These are phyloP conservation scores for Coelastrella sp. DNA, from an alignment of 139 green algal species.

Conservation along the genomic window DNA sequence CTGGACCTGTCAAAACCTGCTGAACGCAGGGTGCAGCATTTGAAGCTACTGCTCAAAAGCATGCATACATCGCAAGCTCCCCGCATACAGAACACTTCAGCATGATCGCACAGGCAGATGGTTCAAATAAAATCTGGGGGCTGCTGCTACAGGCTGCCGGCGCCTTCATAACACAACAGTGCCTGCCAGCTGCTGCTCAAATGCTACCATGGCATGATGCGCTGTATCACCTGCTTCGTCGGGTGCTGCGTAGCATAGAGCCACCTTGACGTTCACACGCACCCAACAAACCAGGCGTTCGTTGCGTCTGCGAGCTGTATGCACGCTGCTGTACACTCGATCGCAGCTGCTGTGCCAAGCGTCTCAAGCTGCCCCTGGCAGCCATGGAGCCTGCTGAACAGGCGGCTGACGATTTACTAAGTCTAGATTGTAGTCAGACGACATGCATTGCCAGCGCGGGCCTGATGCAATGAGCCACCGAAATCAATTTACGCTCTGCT, in stretches of 20 bases:
- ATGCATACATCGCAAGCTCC: too few species aligned
- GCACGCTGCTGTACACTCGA: not conserved
- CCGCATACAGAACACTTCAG: too few species aligned
- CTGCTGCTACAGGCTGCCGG: not conserved
- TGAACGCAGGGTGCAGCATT: too few species aligned
- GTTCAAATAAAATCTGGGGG: too few species aligned
- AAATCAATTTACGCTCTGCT: too few species aligned
- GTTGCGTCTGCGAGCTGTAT: not conserved
- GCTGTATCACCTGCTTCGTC: slow-evolving; percentile 16
- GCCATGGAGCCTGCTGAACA: not conserved
- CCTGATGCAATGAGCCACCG: too few species aligned
- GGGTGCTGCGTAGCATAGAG: not conserved
- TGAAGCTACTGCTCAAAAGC: too few species aligned
- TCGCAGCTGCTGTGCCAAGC: slow-evolving; percentile 41
- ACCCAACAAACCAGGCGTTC: not conserved
- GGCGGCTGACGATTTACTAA: not conserved
- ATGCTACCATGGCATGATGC: not conserved
- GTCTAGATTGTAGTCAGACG: not conserved
- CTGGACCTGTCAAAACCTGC: too few species aligned
- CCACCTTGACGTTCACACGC: not conserved
- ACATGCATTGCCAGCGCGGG: not conserved
- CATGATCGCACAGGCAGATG: too few species aligned
- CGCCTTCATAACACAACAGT: too few species aligned
- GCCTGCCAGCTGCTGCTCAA: not conserved
- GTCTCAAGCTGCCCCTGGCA: slow-evolving; percentile 20